Percentiles rank a stretch among this genome's conserved stretches.
These are phyloP conservation scores for Pestalotiopsis sp. DNA, from an alignment of 2,329 filamentous ascomycete genomes.

Conservation along the genomic window DNA sequence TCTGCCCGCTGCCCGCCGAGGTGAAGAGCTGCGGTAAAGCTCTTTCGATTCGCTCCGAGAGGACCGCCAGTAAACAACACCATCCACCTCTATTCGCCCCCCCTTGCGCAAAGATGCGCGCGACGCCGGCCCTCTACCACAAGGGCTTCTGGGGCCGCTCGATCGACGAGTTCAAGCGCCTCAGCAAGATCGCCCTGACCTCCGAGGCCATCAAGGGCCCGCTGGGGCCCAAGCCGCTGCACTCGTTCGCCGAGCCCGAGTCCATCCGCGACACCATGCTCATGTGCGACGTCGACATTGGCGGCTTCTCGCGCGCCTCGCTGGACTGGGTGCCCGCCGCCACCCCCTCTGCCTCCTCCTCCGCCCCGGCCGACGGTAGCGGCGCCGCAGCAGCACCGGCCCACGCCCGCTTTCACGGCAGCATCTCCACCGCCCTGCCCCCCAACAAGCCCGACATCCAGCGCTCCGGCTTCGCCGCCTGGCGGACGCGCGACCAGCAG, in stretches of 20 bases:
- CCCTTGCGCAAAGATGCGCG: constrained; percentile 43
- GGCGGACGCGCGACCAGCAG: constrained; percentile 76
- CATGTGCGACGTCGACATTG: constrained; percentile 85
- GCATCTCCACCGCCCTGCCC: constrained; percentile 84
- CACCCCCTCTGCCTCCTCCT: too few species aligned
- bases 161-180: constrained; percentile 59
- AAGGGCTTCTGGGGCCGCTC: constrained; percentile 60
- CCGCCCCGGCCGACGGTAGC: constrained; percentile 22
- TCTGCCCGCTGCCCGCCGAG: background rate
- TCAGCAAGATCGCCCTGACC: constrained; percentile 61
- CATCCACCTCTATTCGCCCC: background rate
- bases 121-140: constrained; percentile 41
- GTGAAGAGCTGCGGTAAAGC: background rate
- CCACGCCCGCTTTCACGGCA: constrained; percentile 82
- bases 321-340: constrained; percentile 61
- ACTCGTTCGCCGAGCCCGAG: constrained; percentile 57
- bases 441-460: constrained; percentile 71
- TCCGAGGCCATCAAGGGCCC: constrained; percentile 69
- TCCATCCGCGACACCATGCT: constrained; percentile 62
- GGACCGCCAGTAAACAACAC: background rate
- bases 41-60: background rate
- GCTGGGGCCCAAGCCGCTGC: constrained; percentile 62
- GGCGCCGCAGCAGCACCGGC: constrained; percentile 28
- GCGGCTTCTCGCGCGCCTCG: constrained; percentile 75
- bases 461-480: constrained; percentile 85